Base-by-base conservation (phyloP, 2,329 filamentous ascomycete genomes). In the Aspergillus sp. region DNA sequence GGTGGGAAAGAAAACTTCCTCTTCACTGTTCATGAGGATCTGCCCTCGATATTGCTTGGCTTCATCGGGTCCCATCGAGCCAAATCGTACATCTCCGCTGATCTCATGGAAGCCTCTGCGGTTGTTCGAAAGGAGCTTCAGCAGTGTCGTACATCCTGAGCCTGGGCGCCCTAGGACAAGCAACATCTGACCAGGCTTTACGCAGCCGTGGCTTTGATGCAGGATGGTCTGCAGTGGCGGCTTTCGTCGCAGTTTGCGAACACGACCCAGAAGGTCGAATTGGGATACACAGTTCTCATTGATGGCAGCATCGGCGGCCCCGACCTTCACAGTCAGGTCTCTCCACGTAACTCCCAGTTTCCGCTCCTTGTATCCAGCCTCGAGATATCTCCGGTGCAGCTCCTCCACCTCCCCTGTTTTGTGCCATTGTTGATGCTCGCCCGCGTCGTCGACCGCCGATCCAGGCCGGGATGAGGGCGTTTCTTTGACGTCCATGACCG, bases 91-190 rank as follows among this genome's bases (percentile, higher is more conserved):
- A 41, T 87, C 80, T 0, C 87, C 87, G 0, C 78, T 69, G 3
- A 89, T 78, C 0, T 77, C 76, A 37, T 81, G 77, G 62, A 83
- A 89, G 5, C 86, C 86, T 5, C 71, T 73, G 40, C 86, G 77
- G 53, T 83, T 80, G 65, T 90, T 90, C 46, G 86, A 80, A 5
- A 91, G 77, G 61, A 88, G 77, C 64, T 88, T 90, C 48, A 91
- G 78, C 2, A 85, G 11, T 12, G 34, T 37, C 12, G 34, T 37
- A 5, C 34, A 37, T n/a, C 34, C 34, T 13, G 34, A 37, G 1
- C 34, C 34, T 15, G 34, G 34, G 2, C 34, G 34, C 1, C 34
- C 34, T 9, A 37, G 34, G 4, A 37, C 34, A 5, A 37, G 34
- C 34, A 37, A n/a, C 34, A 37, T 37, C 7, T 37, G 13, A 4